Evolutionary conservation across 1,284 basidiomycete genomes (phyloP).

Genomic region (Sanguinoderma infundibulare): DNA sequence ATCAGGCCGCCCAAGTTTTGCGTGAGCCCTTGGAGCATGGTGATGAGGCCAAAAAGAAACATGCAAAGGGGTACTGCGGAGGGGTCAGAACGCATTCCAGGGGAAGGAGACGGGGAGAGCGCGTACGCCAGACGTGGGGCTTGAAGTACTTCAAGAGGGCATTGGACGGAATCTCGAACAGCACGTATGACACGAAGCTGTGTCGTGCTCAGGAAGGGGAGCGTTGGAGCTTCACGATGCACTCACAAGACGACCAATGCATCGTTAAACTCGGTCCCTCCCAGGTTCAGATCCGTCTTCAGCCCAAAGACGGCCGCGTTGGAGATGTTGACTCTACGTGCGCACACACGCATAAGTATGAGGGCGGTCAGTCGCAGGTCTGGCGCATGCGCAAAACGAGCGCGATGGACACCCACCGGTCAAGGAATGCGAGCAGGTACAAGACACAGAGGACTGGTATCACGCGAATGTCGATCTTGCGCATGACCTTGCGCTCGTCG

Average conservation of each 20-base stretch:
- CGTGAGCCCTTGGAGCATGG: conserved; percentile 39
- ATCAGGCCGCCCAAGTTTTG: conserved; percentile 40
- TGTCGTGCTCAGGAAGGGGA: not conserved
- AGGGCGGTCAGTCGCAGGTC: not conserved
- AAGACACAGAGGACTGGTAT: conserved; percentile 35
- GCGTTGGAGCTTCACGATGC: not conserved
- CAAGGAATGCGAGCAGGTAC: conserved; percentile 38
- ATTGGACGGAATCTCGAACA: conserved; percentile 40
- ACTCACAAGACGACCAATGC: conserved; percentile 38
- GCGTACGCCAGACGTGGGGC: conserved; percentile 38
- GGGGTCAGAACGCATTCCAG: not conserved
- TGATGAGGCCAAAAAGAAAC: conserved; percentile 41
- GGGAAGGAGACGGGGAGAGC: not conserved
- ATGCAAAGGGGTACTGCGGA: conserved; percentile 35
- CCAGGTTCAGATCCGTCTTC: conserved; percentile 34
- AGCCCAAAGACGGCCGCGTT: conserved; percentile 37
- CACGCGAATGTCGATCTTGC: conserved; percentile 37
- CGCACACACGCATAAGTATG: not conserved
- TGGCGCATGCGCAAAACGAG: not conserved
- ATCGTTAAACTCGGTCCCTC: conserved; percentile 34
- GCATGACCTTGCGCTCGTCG: conserved; percentile 33
- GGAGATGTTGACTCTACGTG: conserved; percentile 35
- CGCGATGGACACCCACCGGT: conserved; percentile 29
- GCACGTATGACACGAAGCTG: conserved; percentile 38
- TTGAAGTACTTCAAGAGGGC: conserved; percentile 36